Evolutionary conservation across 2,329 filamentous ascomycete species (phyloP).

Genomic region (Beauveria australis): DNA sequence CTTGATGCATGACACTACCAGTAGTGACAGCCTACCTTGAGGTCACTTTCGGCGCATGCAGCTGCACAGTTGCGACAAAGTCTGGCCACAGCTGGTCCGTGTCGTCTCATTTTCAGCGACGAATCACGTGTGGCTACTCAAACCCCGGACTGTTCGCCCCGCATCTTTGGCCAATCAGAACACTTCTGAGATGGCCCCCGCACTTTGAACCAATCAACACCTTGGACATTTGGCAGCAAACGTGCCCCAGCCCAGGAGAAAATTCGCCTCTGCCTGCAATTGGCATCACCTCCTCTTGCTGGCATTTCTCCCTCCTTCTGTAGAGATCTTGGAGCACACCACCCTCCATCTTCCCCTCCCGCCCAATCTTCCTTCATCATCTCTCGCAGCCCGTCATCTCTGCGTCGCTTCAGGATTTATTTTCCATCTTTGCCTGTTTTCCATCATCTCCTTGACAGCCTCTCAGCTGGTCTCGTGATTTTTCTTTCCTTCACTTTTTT

Average conservation of each 20-base stretch:
- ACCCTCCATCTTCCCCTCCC: not conserved
- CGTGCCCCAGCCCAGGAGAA: slow-evolving; percentile 7
- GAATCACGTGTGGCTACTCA: slow-evolving; percentile 11
- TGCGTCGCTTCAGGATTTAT: not conserved
- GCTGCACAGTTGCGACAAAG: not conserved
- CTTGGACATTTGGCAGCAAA: not conserved
- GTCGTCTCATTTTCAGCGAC: slow-evolving; percentile 8
- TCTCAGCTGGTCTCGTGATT: slow-evolving; percentile 9
- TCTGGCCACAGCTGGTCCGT: not conserved
- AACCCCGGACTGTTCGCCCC: slow-evolving; percentile 18
- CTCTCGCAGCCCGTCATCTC: slow-evolving; percentile 3
- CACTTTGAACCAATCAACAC: not conserved
- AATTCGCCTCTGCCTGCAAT: slow-evolving; percentile 10
- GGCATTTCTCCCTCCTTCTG: slow-evolving; percentile 13
- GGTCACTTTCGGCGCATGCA: not conserved
- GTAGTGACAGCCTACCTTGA: not conserved
- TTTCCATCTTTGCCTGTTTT: not conserved
- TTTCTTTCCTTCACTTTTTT: slow-evolving; percentile 7
- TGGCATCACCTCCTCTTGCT: slow-evolving; percentile 2
- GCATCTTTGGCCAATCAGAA: slow-evolving; percentile 25
- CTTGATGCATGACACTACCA: not conserved
- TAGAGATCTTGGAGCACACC: slow-evolving; percentile 13
- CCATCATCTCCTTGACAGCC: not conserved
- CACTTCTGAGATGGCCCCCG: slow-evolving; percentile 6
- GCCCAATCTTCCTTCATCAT: slow-evolving; percentile 1